Evolutionary conservation across 2,329 filamentous ascomycete species (phyloP).

Genomic region (Aureobasidium melanogenum): DNA sequence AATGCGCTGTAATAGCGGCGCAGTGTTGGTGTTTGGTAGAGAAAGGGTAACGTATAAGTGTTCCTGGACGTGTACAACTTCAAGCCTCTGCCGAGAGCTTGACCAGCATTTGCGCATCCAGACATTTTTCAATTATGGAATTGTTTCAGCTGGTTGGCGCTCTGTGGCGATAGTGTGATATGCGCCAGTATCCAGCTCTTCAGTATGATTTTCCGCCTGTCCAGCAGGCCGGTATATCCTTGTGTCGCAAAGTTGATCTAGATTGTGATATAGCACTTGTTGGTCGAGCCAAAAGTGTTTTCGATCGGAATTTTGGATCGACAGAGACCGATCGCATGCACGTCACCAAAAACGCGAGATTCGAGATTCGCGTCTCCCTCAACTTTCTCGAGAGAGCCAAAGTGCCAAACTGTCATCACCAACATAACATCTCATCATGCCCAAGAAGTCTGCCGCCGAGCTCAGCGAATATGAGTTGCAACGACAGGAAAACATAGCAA

Average conservation of each 20-base stretch:
- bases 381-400: neutral
- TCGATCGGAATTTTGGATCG: neutral
- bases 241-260: neutral
- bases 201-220: neutral
- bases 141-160: neutral
- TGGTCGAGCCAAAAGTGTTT: neutral
- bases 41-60: neutral
- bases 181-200: neutral
- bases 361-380: conserved; percentile 5
- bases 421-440: conserved; percentile 22
- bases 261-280: neutral
- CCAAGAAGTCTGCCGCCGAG: conserved; percentile 32
- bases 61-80: neutral
- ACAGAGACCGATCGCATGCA: neutral
- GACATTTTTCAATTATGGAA: neutral
- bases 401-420: neutral
- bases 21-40: conserved; percentile 5
- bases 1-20: conserved; percentile 7
- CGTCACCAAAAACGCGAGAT: conserved; percentile 4
- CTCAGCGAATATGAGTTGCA: conserved; percentile 82
- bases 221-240: neutral
- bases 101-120: conserved; percentile 5
- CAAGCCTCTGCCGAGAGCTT: conserved; percentile 1
- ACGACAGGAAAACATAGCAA: conserved; percentile 75
- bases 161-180: neutral